Percentiles rank a stretch among this genome's conserved stretches.
phyloP scores from a whole-genome alignment of 306 rosid species.

The Citrullus mucosospermus region DNA sequence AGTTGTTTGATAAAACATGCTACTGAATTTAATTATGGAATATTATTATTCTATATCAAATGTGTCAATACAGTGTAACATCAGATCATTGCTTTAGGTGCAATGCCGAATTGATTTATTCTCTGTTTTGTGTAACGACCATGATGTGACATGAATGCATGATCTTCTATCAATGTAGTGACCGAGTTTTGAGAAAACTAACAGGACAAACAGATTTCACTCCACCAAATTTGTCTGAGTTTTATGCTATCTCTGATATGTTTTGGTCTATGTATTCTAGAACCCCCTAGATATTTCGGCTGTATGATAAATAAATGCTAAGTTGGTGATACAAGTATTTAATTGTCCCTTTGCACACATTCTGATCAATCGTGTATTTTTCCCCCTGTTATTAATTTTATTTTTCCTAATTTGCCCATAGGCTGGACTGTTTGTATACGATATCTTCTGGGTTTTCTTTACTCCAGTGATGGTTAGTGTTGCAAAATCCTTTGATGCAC shows the following conservation, averaged over 20 bases:
- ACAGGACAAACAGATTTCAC: background rate
- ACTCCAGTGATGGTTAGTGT: conserved; percentile 99
- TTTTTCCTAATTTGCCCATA: conserved; percentile 20
- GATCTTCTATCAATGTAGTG: background rate
- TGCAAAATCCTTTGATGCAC: conserved; percentile 98
- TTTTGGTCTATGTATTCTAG: background rate
- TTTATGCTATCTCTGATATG: background rate
- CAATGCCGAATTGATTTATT: background rate
- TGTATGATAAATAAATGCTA: background rate
- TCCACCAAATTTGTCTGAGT: background rate
- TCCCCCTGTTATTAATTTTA: background rate
- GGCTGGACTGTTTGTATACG: conserved; percentile 96
- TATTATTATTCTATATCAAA: background rate
- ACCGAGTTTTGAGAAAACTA: background rate
- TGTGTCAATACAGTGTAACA: background rate
- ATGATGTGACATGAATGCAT: background rate
- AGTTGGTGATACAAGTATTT: background rate
- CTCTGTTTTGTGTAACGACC: background rate
- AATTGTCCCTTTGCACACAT: background rate
- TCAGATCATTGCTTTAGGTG: background rate
- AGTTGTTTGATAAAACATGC: background rate
- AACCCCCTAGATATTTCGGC: background rate
- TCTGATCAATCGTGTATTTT: background rate
- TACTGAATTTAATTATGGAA: background rate
- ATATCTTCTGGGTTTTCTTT: conserved; percentile 99